Conservation (phyloP, 2,329 filamentous ascomycete genomes). For the Aureobasidium subglaciale region DNA sequence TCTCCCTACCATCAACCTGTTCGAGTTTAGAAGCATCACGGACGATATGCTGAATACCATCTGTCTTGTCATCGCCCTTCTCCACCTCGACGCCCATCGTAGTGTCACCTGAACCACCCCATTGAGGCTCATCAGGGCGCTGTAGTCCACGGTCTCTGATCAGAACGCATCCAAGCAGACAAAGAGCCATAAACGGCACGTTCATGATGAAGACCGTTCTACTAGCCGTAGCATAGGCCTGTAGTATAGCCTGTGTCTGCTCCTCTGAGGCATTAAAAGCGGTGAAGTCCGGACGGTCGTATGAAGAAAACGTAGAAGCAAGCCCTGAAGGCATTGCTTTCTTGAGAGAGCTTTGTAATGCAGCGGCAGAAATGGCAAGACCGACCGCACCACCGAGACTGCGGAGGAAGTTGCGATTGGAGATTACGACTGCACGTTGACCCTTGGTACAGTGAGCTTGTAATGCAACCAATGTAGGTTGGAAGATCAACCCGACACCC, state of each 20-base stretch:
- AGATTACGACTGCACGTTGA: conserved; percentile 56
- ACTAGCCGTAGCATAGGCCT: not conserved
- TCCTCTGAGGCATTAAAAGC: not conserved
- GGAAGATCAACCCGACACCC: conserved; percentile 48
- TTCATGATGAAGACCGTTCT: not conserved
- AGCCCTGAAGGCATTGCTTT: not conserved
- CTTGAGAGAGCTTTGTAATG: conserved; percentile 27
- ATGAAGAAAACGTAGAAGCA: not conserved
- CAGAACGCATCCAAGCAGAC: not conserved
- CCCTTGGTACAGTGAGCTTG: conserved; percentile 45
- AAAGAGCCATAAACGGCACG: not conserved
- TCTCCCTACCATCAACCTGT: not conserved
- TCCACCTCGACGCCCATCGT: not conserved
- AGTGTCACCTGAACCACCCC: not conserved
- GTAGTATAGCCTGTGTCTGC: not conserved
- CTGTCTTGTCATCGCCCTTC: not conserved
- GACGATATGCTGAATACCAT: not conserved
- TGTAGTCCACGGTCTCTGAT: conserved; percentile 1
- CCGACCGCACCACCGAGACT: conserved; percentile 53
- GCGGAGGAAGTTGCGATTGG: conserved; percentile 56
- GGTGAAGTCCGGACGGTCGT: not conserved
- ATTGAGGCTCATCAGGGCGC: not conserved
- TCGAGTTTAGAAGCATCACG: not conserved
- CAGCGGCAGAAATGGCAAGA: conserved; percentile 50
- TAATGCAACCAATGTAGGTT: conserved; percentile 48